Base-by-base conservation (phyloP, 345 rosid genomes). In the Crucihimalaya himalaica region DNA sequence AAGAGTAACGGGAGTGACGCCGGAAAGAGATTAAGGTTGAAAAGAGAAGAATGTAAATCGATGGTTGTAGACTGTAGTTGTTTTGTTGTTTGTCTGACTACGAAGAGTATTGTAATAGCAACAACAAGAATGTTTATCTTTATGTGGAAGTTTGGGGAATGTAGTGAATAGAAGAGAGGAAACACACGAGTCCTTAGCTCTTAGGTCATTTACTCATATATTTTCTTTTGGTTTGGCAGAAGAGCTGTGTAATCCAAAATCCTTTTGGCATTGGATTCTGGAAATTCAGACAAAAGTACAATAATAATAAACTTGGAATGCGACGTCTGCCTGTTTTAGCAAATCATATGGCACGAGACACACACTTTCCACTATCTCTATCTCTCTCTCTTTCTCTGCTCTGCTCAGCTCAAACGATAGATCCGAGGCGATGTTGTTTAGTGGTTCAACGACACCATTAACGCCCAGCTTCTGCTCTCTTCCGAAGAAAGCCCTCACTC, bases 1-100 rank as follows among this genome's bases (percentile, higher is more conserved):
- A 78, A 81, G 86, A 78, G 85, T 80, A 51, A 78, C 90, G 4
- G 85, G 89, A 58, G 92, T 86, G 77, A 91, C 93, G 3, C 96
- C 94, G 0, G 98, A 92, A 76, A 84, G 98, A 81, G 96, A 96
- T 74, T 92, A 82, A 95, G 46, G 19, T 61, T 50, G 40, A 40
- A 13, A 15, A 29, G 52, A 43, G 34, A 61, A 23, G 71, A 21
- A 69, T 76, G 75, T 76, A 70, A 47, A 70, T 60, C 57, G 43
- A 5, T 63, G 64, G 56, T 63, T 10, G 73, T 62, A 48, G 62
- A 51, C 18, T 43, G 63, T 69, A 46, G 59, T 46, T 54, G 71
- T 54, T 23, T 23, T 75, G 18, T 52, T 75, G 73, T 68, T 14
- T 39, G 47, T 40, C 50, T 43, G 51, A 61, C 62, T 59, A 67